Evolutionary conservation across 257 asterid genomes (phyloP).

Genomic region (Solanum medicagineum): DNA sequence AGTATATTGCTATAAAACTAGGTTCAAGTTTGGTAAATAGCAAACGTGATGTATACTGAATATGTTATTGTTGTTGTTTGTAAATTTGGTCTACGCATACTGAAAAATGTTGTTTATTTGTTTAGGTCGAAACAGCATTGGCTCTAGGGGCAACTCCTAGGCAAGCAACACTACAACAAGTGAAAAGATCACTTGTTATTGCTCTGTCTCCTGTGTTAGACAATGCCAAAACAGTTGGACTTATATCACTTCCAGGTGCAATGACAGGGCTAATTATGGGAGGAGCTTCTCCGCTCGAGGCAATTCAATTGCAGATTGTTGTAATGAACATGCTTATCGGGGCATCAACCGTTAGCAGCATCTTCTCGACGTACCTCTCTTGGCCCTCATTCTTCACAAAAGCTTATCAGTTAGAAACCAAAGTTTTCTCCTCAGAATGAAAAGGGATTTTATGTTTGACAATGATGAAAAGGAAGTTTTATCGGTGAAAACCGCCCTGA

Average conservation of each 20-base stretch:
- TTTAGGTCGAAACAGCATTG: conserved; percentile 81
- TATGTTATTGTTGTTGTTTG: neutral
- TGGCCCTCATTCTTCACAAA: conserved; percentile 95
- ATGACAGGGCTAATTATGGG: conserved; percentile 98
- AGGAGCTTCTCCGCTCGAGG: conserved; percentile 89
- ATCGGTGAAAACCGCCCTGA: neutral
- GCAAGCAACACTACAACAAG: conserved; percentile 81
- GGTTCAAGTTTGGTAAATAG: neutral
- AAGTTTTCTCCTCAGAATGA: conserved; percentile 52
- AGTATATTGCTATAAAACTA: neutral
- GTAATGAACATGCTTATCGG: conserved; percentile 92
- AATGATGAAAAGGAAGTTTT: neutral
- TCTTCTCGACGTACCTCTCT: conserved; percentile 62
- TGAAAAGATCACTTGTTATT: conserved; percentile 64
- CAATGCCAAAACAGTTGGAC: conserved; percentile 86
- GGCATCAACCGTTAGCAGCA: conserved; percentile 80
- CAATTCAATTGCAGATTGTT: conserved; percentile 76
- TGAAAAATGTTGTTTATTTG: neutral
- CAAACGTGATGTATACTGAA: neutral
- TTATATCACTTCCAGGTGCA: conserved; percentile 90
- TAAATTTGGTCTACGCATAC: neutral
- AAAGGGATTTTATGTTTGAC: too few species aligned
- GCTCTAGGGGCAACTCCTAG: conserved; percentile 95
- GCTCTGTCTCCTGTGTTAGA: conserved; percentile 87
- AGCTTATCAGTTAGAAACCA: conserved; percentile 63